These are phyloP conservation scores for Mycosphaerelloides madeirae DNA, from an alignment of 2,329 filamentous ascomycete species.

Conservation along the genomic window DNA sequence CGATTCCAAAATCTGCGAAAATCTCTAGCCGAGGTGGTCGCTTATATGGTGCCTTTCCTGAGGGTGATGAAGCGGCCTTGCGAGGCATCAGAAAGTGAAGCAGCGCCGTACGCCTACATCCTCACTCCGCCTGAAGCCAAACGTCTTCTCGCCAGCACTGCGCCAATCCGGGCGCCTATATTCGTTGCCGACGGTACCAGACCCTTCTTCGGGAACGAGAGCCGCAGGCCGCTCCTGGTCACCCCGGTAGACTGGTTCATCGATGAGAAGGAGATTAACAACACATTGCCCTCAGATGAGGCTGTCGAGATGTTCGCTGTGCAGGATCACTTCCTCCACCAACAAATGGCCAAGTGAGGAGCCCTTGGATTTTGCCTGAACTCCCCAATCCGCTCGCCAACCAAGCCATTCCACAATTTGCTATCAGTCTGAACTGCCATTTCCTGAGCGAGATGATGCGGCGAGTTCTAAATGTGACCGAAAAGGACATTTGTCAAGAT, in stretches of 20 bases:
- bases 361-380: conserved; percentile 18
- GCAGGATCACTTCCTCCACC: background rate
- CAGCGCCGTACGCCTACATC: conserved; percentile 2
- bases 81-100: background rate
- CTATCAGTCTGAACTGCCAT: conserved; percentile 8
- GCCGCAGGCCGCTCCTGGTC: conserved; percentile 9
- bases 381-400: conserved; percentile 8
- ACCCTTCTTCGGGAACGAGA: conserved; percentile 2
- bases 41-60: background rate
- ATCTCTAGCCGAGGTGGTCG: background rate
- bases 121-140: conserved; percentile 5
- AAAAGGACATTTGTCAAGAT: conserved; percentile 4
- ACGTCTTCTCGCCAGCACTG: conserved; percentile 4
- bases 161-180: conserved; percentile 5
- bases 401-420: conserved; percentile 8
- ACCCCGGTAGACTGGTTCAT: conserved; percentile 9
- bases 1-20: background rate
- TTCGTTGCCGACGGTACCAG: conserved; percentile 11
- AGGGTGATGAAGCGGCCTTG: conserved; percentile 1
- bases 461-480: background rate
- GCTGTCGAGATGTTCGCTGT: background rate
- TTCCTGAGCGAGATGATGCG: conserved; percentile 13
- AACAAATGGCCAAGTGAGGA: background rate
- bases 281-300: background rate
- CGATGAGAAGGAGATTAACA: conserved; percentile 1